phyloP scores from a whole-genome alignment of 441 rosid species.

The Gossypium schwendimanii region DNA sequence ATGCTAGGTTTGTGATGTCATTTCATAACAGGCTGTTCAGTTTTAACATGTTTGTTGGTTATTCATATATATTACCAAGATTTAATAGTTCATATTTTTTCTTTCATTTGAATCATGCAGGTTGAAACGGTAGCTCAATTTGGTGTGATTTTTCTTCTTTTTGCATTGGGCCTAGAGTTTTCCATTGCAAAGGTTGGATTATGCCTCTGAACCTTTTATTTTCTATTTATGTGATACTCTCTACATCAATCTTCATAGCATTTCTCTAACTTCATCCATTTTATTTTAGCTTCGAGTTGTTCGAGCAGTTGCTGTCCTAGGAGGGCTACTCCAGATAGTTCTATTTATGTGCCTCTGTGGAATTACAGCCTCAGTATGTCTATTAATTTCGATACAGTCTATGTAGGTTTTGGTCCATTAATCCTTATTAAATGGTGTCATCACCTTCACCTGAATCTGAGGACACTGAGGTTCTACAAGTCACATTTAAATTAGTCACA shows the following conservation, averaged over 20 bases:
- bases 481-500: not conserved
- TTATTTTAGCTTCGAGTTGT: conserved; percentile 74
- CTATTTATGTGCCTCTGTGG: conserved; percentile 93
- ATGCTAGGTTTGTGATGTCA: not conserved
- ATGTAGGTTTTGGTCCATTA: not conserved
- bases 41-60: not conserved
- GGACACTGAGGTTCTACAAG: not conserved
- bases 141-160: conserved; percentile 96
- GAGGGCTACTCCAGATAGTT: conserved; percentile 91
- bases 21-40: not conserved
- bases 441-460: not conserved
- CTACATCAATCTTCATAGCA: not conserved
- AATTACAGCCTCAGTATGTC: conserved; percentile 74
- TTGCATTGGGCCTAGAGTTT: conserved; percentile 92
- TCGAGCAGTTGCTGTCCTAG: conserved; percentile 89
- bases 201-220: not conserved
- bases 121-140: conserved; percentile 98
- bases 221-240: not conserved
- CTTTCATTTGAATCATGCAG: conserved; percentile 30
- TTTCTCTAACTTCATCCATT: not conserved
- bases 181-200: conserved; percentile 69
- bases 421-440: conserved; percentile 1
- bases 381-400: not conserved
- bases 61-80: not conserved
- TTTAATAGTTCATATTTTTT: not conserved